Percentiles rank a stretch among this genome's conserved stretches.
Conservation (phyloP, 768 basidiomycete species). For the Tremella fuciformis region DNA sequence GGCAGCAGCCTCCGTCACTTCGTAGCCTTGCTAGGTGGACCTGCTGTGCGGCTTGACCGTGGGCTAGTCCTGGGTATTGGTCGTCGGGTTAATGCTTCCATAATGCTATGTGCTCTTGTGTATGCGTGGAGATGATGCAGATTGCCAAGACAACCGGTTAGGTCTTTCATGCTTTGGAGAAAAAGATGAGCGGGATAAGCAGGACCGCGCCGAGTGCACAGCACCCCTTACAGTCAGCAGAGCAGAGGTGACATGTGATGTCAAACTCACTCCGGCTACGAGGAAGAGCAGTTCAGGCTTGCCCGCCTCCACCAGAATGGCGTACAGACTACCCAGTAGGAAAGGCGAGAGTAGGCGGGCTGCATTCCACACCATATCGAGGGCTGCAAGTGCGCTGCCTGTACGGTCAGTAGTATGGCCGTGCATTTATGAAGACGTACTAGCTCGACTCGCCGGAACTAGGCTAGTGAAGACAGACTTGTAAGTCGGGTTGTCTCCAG, state of each 20-base stretch:
- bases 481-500: constrained; percentile 45
- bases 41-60: too few species aligned
- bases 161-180: constrained; percentile 3
- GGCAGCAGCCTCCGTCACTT: too few species aligned
- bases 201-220: constrained; percentile 19
- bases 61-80: too few species aligned
- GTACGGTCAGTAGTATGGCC: background rate
- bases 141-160: too few species aligned
- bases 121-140: too few species aligned
- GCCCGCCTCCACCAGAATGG: constrained; percentile 37
- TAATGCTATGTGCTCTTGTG: too few species aligned
- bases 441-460: constrained; percentile 36
- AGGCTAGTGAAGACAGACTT: constrained; percentile 41
- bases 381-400: constrained; percentile 42
- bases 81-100: too few species aligned
- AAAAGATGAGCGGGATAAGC: constrained; percentile 14
- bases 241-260: background rate
- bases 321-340: constrained; percentile 39
- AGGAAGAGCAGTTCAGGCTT: constrained; percentile 40
- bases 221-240: constrained; percentile 7
- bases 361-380: constrained; percentile 43
- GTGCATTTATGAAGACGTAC: constrained; percentile 2
- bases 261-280: constrained; percentile 36
- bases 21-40: too few species aligned
- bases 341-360: constrained; percentile 38